Evolutionary conservation across 352 stramenopile species (phyloP).

Genomic region (Phytophthora pinifolia): DNA sequence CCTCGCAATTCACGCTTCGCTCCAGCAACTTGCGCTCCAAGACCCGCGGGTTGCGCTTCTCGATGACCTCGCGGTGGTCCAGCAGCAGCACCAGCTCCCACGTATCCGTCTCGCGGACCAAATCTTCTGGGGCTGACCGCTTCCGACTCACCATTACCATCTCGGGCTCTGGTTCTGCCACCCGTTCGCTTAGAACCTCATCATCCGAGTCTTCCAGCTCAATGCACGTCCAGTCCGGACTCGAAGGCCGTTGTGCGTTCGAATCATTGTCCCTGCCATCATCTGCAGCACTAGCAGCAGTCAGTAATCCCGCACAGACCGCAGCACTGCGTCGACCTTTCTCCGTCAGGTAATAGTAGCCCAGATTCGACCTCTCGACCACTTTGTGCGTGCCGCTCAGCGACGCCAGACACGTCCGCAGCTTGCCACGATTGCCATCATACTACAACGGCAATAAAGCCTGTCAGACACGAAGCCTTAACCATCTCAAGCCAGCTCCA

Average conservation of each 20-base stretch:
- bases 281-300: not conserved
- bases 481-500: slow-evolving; percentile 1
- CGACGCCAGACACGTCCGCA: slow-evolving; percentile 56
- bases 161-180: slow-evolving; percentile 26
- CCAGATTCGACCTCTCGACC: slow-evolving; percentile 40
- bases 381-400: slow-evolving; percentile 66
- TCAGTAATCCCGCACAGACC: slow-evolving; percentile 43
- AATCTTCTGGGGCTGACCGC: slow-evolving; percentile 14
- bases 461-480: too few species aligned
- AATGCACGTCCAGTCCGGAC: slow-evolving; percentile 29
- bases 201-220: slow-evolving; percentile 51
- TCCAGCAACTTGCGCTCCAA: slow-evolving; percentile 84
- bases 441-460: slow-evolving; percentile 38
- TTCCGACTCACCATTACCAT: not conserved
- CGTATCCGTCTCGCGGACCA: slow-evolving; percentile 40
- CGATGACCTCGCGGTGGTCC: slow-evolving; percentile 84
- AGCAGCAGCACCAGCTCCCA: slow-evolving; percentile 82
- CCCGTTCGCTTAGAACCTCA: slow-evolving; percentile 4
- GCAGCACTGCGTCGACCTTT: slow-evolving; percentile 51
- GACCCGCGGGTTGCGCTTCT: slow-evolving; percentile 67
- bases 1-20: slow-evolving; percentile 76
- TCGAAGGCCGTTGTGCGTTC: slow-evolving; percentile 7
- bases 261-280: too few species aligned
- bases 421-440: slow-evolving; percentile 43
- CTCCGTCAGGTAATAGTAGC: slow-evolving; percentile 55